Conservation (phyloP, 192 early-diverging fungal species). For the Obelidium mucronatum region DNA sequence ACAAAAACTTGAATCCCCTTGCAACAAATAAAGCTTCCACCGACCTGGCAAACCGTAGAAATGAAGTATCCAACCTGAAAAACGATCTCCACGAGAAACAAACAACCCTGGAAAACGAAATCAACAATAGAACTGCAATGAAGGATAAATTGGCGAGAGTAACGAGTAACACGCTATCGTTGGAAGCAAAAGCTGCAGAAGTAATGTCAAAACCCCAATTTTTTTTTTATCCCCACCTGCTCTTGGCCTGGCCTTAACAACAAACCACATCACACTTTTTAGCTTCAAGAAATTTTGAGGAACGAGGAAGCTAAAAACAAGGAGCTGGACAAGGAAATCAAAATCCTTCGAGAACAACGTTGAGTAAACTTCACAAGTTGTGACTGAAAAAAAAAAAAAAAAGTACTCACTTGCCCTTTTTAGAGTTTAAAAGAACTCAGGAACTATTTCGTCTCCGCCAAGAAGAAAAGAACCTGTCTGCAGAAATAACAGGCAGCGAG, state of each 20-base stretch:
- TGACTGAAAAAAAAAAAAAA: not conserved
- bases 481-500: constrained; percentile 63
- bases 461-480: constrained; percentile 60
- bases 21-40: constrained; percentile 57
- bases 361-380: not conserved
- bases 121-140: constrained; percentile 37
- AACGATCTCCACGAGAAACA: constrained; percentile 53
- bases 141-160: constrained; percentile 47
- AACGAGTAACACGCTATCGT: constrained; percentile 52
- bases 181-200: constrained; percentile 59
- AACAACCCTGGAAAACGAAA: constrained; percentile 47
- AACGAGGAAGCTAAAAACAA: constrained; percentile 57
- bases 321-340: constrained; percentile 61
- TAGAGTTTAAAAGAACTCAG: constrained; percentile 65
- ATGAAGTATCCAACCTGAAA: constrained; percentile 56
- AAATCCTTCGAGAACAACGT: constrained; percentile 60
- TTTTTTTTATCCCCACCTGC: constrained; percentile 19
- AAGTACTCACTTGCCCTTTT: too few relatives aligned
- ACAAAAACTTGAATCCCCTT: not conserved
- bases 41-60: constrained; percentile 52
- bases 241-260: too few relatives aligned
- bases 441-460: constrained; percentile 62
- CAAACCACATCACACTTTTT: too few relatives aligned
- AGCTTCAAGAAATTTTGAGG: constrained; percentile 63
- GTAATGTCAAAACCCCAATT: constrained; percentile 26